Evolutionary conservation across 352 stramenopile genomes (phyloP).

Genomic region (Pythium graminicola): DNA sequence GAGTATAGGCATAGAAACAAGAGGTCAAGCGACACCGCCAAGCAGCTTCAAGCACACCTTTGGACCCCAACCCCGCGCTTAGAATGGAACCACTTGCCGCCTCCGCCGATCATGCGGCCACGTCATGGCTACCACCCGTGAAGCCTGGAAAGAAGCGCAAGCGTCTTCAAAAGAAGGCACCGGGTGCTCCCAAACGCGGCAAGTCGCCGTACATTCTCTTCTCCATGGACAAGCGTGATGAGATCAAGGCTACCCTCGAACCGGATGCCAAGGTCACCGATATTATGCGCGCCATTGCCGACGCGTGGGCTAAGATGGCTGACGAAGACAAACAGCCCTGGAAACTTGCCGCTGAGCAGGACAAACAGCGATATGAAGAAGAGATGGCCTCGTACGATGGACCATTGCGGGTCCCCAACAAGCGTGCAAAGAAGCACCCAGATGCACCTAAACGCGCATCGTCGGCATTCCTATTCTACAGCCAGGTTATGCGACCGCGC

Average conservation of each 20-base stretch:
- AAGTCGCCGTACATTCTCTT: slow-evolving; percentile 91
- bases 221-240: slow-evolving; percentile 88
- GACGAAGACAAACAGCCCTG: slow-evolving; percentile 90
- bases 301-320: slow-evolving; percentile 85
- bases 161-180: slow-evolving; percentile 86
- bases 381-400: slow-evolving; percentile 93
- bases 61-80: not conserved
- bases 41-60: slow-evolving; percentile 19
- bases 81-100: slow-evolving; percentile 65
- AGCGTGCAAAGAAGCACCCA: slow-evolving; percentile 93
- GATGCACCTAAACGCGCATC: slow-evolving; percentile 92
- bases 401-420: slow-evolving; percentile 87
- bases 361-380: slow-evolving; percentile 92
- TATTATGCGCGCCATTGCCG: slow-evolving; percentile 88
- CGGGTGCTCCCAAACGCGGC: slow-evolving; percentile 82
- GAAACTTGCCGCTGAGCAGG: slow-evolving; percentile 88
- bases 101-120: slow-evolving; percentile 48
- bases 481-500: slow-evolving; percentile 79
- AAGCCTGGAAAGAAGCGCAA: slow-evolving; percentile 86
- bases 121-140: slow-evolving; percentile 56
- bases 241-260: slow-evolving; percentile 83
- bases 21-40: slow-evolving; percentile 31
- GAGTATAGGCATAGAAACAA: slow-evolving; percentile 83
- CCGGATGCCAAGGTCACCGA: slow-evolving; percentile 88
- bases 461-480: slow-evolving; percentile 94